Conservation (phyloP, 2,329 filamentous ascomycete species). For the Fusarium sp. region DNA sequence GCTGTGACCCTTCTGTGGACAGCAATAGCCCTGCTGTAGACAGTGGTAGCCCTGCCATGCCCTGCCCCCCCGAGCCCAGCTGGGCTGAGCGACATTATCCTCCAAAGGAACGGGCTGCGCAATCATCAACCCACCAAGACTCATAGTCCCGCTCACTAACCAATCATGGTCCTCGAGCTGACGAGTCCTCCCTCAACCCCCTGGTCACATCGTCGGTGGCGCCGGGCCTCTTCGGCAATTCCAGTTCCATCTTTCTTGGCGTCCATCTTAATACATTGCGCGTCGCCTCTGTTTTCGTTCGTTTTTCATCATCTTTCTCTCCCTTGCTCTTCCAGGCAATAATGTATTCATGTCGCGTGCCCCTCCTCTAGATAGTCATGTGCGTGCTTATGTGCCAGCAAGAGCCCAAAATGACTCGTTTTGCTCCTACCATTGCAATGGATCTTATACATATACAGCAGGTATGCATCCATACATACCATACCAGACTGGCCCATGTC, state of each 20-base stretch:
- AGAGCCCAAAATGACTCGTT: not conserved
- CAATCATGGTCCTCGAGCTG: conserved; percentile 48
- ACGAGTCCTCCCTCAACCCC: conserved; percentile 46
- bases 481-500: not conserved
- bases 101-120: conserved; percentile 28
- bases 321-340: not conserved
- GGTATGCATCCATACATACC: not conserved
- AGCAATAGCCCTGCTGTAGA: not conserved
- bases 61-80: not conserved
- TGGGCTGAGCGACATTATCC: conserved; percentile 11
- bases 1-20: conserved; percentile 8
- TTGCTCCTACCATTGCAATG: not conserved
- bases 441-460: not conserved
- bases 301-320: not conserved
- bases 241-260: conserved; percentile 26
- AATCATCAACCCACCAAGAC: conserved; percentile 29
- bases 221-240: conserved; percentile 30
- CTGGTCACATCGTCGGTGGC: conserved; percentile 16
- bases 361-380: not conserved
- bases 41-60: not conserved
- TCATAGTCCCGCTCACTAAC: not conserved
- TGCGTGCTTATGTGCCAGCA: not conserved
- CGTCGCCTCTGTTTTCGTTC: not conserved
- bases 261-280: not conserved
- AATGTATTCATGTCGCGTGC: not conserved